Conservation (phyloP, 768 basidiomycete species). For the Boletus huronensis region DNA sequence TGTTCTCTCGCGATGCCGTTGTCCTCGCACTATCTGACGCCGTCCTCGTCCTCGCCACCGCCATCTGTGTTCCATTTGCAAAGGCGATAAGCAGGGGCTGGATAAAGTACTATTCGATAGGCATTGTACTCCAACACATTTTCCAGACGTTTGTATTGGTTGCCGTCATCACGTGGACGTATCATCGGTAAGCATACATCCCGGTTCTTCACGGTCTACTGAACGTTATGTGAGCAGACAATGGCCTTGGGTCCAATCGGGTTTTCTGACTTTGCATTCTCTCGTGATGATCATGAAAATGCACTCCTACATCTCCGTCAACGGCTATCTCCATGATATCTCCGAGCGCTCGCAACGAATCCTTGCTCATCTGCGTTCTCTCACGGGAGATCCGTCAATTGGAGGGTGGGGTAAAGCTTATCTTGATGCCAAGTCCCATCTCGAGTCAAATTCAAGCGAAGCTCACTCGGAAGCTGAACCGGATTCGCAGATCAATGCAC, state of each 20-base stretch:
- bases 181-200: constrained; percentile 55
- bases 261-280: constrained; percentile 83
- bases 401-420: constrained; percentile 72
- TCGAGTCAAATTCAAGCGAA: constrained; percentile 29
- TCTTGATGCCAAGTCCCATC: constrained; percentile 41
- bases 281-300: constrained; percentile 94
- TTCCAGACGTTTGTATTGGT: constrained; percentile 74
- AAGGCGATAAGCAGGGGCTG: constrained; percentile 72
- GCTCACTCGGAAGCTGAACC: constrained; percentile 10
- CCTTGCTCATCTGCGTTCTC: constrained; percentile 43
- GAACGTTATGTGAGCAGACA: constrained; percentile 44
- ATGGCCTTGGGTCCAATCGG: constrained; percentile 98
- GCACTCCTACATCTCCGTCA: constrained; percentile 89
- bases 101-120: constrained; percentile 78
- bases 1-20: constrained; percentile 84
- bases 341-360: constrained; percentile 44
- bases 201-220: not conserved
- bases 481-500: constrained; percentile 37
- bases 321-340: constrained; percentile 72
- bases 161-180: constrained; percentile 83
- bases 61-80: constrained; percentile 79
- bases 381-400: constrained; percentile 38
- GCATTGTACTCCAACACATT: constrained; percentile 73
- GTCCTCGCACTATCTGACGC: constrained; percentile 82
- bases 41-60: constrained; percentile 72